Conservation (phyloP, 148 eudicot genomes). For the Rhododendron williamsianum region DNA sequence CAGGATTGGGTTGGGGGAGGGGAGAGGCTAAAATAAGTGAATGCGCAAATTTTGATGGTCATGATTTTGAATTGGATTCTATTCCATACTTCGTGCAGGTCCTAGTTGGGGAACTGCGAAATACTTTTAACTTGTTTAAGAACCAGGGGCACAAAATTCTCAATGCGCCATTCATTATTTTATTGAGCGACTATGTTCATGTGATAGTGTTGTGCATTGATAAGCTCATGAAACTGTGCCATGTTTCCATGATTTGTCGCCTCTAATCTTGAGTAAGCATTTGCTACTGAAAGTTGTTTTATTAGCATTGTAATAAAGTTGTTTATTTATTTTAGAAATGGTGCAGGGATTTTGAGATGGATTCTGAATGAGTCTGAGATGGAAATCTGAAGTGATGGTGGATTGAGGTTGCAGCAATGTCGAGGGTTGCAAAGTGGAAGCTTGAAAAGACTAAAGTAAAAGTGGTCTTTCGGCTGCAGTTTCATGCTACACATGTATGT, state of each 20-base stretch:
- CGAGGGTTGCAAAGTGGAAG: slow-evolving; percentile 75
- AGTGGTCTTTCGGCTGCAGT: slow-evolving; percentile 94
- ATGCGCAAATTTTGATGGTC: not conserved
- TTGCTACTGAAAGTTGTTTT: not conserved
- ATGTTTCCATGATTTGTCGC: not conserved
- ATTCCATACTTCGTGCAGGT: not conserved
- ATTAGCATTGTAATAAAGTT: not conserved
- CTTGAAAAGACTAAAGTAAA: slow-evolving; percentile 88
- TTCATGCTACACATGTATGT: slow-evolving; percentile 95
- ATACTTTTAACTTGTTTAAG: not conserved
- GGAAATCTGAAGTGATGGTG: slow-evolving; percentile 20
- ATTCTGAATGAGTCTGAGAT: slow-evolving; percentile 9
- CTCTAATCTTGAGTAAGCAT: not conserved
- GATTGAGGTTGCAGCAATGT: slow-evolving; percentile 44
- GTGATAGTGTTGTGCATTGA: not conserved
- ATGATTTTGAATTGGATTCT: not conserved
- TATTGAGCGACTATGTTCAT: not conserved
- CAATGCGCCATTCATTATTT: not conserved
- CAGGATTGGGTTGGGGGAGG: not conserved
- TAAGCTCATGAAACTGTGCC: not conserved
- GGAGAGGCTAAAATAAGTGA: not conserved
- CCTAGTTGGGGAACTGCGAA: not conserved
- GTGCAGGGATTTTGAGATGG: not conserved
- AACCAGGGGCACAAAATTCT: not conserved
- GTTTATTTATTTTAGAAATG: slow-evolving; percentile 1